Evolutionary conservation across 2,329 filamentous ascomycete species (phyloP).

Genomic region (Colletotrichum tropicale): DNA sequence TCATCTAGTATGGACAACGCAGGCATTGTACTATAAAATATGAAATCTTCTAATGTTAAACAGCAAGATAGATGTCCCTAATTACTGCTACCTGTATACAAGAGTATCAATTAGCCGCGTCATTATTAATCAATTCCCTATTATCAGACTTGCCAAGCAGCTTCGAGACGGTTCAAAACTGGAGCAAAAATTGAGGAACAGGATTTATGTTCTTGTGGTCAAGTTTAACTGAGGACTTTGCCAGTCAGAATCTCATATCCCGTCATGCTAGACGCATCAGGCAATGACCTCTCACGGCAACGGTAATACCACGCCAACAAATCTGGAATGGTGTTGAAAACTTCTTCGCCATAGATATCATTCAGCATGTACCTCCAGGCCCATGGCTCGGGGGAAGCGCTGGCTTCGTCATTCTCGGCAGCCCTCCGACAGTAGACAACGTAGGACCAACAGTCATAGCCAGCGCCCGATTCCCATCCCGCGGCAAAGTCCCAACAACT

Average conservation of each 20-base stretch:
- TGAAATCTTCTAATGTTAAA: too few relatives aligned
- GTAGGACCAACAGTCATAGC: background rate
- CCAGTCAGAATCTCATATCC: background rate
- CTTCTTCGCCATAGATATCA: background rate
- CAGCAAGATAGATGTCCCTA: too few relatives aligned
- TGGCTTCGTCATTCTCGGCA: background rate
- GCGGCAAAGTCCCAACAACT: background rate
- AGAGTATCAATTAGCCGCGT: too few relatives aligned
- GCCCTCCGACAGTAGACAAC: background rate
- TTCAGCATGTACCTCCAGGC: background rate
- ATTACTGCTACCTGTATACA: too few relatives aligned
- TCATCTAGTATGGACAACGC: too few relatives aligned
- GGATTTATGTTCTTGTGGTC: background rate
- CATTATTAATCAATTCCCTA: too few relatives aligned
- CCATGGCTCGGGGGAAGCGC: background rate
- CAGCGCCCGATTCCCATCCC: background rate
- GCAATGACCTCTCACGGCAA: background rate
- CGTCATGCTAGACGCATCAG: background rate
- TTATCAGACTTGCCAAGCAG: background rate
- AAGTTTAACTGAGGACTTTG: background rate
- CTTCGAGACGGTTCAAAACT: background rate
- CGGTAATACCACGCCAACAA: background rate
- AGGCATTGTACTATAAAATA: too few relatives aligned
- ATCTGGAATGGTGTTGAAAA: background rate
- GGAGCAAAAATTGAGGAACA: background rate